Percentiles rank a stretch among this genome's conserved stretches.
phyloP scores from a whole-genome alignment of 768 basidiomycete species.

The Trametes maxima region DNA sequence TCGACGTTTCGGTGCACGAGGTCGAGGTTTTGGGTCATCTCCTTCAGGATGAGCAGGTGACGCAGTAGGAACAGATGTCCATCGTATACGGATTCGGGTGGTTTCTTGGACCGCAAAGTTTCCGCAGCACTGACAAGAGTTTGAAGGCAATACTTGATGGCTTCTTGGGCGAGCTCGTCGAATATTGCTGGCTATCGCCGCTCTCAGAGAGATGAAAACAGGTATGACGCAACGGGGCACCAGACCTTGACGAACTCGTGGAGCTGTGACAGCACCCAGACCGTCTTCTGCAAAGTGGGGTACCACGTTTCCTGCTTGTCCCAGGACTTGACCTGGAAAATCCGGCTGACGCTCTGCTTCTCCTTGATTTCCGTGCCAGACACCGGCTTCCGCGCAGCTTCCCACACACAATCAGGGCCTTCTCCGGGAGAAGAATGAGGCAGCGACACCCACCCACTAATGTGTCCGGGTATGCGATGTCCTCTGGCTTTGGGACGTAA shows the following conservation, averaged over 20 bases:
- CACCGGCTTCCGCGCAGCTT: constrained; percentile 49
- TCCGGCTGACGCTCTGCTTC: constrained; percentile 66
- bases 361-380: constrained; percentile 55
- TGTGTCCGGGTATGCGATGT: constrained; percentile 86
- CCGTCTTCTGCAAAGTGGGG: constrained; percentile 82
- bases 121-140: constrained; percentile 78
- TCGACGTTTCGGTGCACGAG: constrained; percentile 51
- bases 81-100: constrained; percentile 55
- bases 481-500: constrained; percentile 74
- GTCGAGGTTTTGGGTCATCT: constrained; percentile 79
- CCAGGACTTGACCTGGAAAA: constrained; percentile 71
- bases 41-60: constrained; percentile 90
- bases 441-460: constrained; percentile 57
- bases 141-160: constrained; percentile 76
- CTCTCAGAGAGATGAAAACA: constrained; percentile 2
- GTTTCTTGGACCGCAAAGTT: constrained; percentile 55
- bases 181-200: constrained; percentile 85
- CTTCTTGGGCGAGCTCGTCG: constrained; percentile 95
- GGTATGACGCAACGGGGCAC: background rate
- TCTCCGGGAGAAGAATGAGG: constrained; percentile 7
- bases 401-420: constrained; percentile 10
- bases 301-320: constrained; percentile 89
- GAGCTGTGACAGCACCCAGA: constrained; percentile 90
- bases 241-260: constrained; percentile 90
- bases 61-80: constrained; percentile 87